Conservation (phyloP, 352 stramenopile species). For the Phytophthora fragariaefolia region DNA sequence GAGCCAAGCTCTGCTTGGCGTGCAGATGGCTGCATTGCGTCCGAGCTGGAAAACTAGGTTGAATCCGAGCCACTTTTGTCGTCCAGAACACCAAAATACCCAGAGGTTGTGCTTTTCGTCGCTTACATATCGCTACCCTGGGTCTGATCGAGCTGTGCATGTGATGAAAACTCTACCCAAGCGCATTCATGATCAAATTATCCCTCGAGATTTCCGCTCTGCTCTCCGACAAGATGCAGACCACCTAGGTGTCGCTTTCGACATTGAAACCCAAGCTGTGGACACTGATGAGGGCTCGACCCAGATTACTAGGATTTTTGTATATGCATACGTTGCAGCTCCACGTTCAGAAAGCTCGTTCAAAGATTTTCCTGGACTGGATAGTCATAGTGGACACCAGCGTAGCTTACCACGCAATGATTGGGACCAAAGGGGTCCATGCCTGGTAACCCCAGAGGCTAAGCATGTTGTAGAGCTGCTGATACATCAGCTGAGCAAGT, state of each 20-base stretch:
- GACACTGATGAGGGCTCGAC: not conserved
- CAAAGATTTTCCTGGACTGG: conserved; percentile 8
- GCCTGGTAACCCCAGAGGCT: conserved; percentile 56
- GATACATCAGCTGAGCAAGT: conserved; percentile 45
- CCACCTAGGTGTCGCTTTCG: conserved; percentile 58
- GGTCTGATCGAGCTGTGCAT: conserved; percentile 53
- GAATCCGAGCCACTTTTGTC: conserved; percentile 20
- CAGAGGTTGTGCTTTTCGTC: conserved; percentile 52
- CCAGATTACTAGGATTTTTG: conserved; percentile 44
- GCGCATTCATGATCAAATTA: conserved; percentile 54
- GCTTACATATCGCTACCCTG: conserved; percentile 50
- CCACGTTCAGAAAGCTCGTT: conserved; percentile 8
- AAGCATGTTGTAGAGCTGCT: conserved; percentile 53
- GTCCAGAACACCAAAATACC: conserved; percentile 26
- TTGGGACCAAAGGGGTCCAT: conserved; percentile 17
- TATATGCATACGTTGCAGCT: conserved; percentile 58
- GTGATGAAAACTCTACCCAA: conserved; percentile 75
- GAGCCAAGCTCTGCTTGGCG: conserved; percentile 29
- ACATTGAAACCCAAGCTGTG: conserved; percentile 38
- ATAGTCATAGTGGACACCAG: conserved; percentile 15
- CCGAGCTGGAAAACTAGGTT: conserved; percentile 19
- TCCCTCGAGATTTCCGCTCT: conserved; percentile 44
- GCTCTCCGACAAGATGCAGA: conserved; percentile 53
- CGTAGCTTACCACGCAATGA: conserved; percentile 11
- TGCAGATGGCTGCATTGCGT: conserved; percentile 29